Conservation (phyloP, 495 filamentous ascomycete genomes). For the Xylaria venustula region DNA sequence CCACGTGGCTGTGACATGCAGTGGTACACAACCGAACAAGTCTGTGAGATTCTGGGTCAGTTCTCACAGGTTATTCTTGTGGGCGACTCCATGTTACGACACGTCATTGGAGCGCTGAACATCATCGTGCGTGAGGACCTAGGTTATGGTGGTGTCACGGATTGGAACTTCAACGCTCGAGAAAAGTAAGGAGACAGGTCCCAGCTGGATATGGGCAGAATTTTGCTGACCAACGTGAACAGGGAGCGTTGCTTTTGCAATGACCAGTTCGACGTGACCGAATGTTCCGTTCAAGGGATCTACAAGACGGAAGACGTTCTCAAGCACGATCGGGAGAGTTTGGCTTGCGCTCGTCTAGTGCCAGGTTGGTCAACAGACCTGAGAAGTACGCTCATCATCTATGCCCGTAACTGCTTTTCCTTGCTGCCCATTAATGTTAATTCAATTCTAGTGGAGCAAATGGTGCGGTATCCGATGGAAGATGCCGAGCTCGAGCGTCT, state of each 20-base stretch:
- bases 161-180: slow-evolving; percentile 52
- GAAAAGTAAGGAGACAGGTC: slow-evolving; percentile 37
- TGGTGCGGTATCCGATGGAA: slow-evolving; percentile 47
- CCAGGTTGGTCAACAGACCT: slow-evolving; percentile 41
- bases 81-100: slow-evolving; percentile 55
- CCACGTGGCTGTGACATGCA: slow-evolving; percentile 51
- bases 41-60: slow-evolving; percentile 47
- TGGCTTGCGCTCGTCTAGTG: slow-evolving; percentile 41
- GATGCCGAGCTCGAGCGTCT: slow-evolving; percentile 43
- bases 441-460: slow-evolving; percentile 43
- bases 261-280: slow-evolving; percentile 52
- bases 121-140: slow-evolving; percentile 49
- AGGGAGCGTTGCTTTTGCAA: slow-evolving; percentile 54
- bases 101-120: slow-evolving; percentile 53
- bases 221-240: slow-evolving; percentile 9
- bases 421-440: slow-evolving; percentile 10
- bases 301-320: slow-evolving; percentile 51
- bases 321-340: slow-evolving; percentile 43
- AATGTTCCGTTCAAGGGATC: slow-evolving; percentile 53
- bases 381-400: slow-evolving; percentile 25
- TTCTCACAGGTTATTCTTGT: slow-evolving; percentile 50
- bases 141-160: slow-evolving; percentile 53
- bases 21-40: slow-evolving; percentile 52
- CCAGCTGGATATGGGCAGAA: background rate
- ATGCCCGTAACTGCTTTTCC: background rate